phyloP scores from a whole-genome alignment of 371 early-diverging fungal species.

The Mucor velutinosus region DNA sequence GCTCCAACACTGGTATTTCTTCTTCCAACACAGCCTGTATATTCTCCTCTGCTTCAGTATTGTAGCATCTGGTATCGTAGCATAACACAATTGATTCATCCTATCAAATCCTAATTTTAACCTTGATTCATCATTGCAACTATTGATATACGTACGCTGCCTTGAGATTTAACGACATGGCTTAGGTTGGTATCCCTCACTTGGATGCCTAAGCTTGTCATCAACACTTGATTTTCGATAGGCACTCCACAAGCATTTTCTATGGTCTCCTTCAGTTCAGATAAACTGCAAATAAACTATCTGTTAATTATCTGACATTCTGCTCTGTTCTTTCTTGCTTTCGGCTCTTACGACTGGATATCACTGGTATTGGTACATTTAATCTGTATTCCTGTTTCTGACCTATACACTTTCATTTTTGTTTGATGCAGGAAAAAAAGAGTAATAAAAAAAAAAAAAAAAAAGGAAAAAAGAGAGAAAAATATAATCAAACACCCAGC shows the following conservation, averaged over 20 bases:
- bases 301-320: not conserved
- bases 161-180: constrained; percentile 52
- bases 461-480: not conserved
- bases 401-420: constrained; percentile 63
- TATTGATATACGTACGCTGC: constrained; percentile 42
- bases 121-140: not conserved
- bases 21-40: constrained; percentile 33
- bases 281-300: constrained; percentile 21
- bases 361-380: constrained; percentile 20
- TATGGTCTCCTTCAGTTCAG: constrained; percentile 49
- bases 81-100: constrained; percentile 51
- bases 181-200: constrained; percentile 55
- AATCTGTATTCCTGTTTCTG: constrained; percentile 65
- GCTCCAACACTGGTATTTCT: constrained; percentile 44
- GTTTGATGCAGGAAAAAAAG: not conserved
- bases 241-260: constrained; percentile 55
- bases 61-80: constrained; percentile 43
- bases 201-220: constrained; percentile 62
- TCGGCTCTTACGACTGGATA: constrained; percentile 5
- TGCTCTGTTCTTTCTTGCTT: constrained; percentile 30
- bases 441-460: not conserved
- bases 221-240: constrained; percentile 56
- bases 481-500: not conserved
- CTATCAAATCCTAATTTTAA: constrained; percentile 18
- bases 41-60: constrained; percentile 32